Evolutionary conservation across 2,329 filamentous ascomycete genomes (phyloP), one percentile per base, ranked within the genome.

Genomic region (Calycina herbarum): DNA sequence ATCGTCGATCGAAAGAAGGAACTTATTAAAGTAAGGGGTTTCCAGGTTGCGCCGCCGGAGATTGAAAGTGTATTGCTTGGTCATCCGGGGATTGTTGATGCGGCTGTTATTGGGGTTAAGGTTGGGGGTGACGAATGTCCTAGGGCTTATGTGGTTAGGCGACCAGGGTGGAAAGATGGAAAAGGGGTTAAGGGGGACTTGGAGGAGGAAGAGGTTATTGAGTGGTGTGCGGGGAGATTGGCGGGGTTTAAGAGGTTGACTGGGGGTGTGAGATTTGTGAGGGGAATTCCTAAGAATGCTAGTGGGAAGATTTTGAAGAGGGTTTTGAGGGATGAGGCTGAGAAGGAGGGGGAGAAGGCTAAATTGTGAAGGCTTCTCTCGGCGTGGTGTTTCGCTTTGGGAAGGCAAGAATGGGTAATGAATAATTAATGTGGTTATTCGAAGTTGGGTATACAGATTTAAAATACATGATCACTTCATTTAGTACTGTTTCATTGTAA

Each of bases 1-100:
- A 89, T 93, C 63, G 87, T 91, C 13, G 90, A 92, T 73, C 83
- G 90, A 40, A 87, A 87, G 75, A 92, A 93, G 81, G 89, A 85
- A 69, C 74, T 81, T 33, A 81, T 82, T 68, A 81, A 82, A 73
- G 78, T 80, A 10, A 76, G 77, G 15, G 79, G 78, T 8, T 79
- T 77, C 66, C 79, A 82, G 71, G 79, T 82, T 3, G 78, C 79
- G 1, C 79, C 79, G 0, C 77, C 79, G 0, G 79, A 82, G 69
- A 69, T 82, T 1, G 80, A 82, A 67, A 76, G 74, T 1, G 64
- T 76, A 1, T 70, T 79, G 3, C 63, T 78, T 1, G 67, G 68
- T 5, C 74, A 78, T 57, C 74, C 75, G 1, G 67, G 69, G 2
- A 73, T 90, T 54, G 80, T 83, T 59, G 87, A 90, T 74, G 86